Percentiles rank a stretch among this genome's conserved stretches.
Evolutionary conservation across 306 rosid genomes (phyloP).

Genomic region (Citrullus colocynthis): DNA sequence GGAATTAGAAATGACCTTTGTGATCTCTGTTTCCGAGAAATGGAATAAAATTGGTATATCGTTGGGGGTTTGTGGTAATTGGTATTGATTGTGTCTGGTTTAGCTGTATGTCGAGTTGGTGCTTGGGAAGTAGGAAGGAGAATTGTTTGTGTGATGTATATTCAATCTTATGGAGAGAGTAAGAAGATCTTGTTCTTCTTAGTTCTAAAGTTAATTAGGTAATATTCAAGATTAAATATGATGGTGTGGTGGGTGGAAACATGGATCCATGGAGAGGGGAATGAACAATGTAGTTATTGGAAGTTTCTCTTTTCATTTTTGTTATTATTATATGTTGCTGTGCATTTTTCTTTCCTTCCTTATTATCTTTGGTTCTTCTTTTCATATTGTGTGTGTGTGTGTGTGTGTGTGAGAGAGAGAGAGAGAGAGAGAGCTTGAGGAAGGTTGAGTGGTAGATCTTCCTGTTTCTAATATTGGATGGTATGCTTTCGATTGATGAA

Average conservation of each 20-base stretch:
- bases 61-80: background rate
- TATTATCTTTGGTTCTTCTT: background rate
- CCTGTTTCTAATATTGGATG: background rate
- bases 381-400: background rate
- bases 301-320: background rate
- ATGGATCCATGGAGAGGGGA: background rate
- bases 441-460: background rate
- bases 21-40: background rate
- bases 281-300: background rate
- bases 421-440: background rate
- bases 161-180: background rate
- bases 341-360: background rate
- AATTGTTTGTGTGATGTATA: background rate
- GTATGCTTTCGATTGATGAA: background rate
- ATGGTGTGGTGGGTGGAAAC: background rate
- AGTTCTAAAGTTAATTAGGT: background rate
- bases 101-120: background rate
- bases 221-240: background rate
- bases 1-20: background rate
- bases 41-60: too few relatives aligned
- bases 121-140: background rate
- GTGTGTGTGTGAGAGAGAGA: too few relatives aligned
- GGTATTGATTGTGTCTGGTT: background rate
- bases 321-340: background rate
- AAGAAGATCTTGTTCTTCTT: background rate